A percentile compares a stretch with the other conserved stretches of the same genome.
These are phyloP conservation scores for Aspergillus thermomutatus DNA, from an alignment of 2,329 filamentous ascomycete species.

Conservation along the genomic window DNA sequence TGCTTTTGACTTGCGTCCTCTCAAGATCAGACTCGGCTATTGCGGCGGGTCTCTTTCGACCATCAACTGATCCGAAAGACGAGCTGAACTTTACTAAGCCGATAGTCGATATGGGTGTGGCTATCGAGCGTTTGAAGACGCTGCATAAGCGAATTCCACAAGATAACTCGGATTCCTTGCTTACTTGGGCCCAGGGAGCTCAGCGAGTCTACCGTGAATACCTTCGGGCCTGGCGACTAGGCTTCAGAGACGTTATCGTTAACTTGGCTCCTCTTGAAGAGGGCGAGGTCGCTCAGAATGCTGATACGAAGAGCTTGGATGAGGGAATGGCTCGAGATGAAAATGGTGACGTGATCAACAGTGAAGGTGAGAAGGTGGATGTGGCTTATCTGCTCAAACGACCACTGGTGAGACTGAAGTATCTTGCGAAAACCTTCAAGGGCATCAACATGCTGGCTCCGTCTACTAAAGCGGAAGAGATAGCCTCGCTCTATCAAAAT, in stretches of 20 bases:
- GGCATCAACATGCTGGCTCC: constrained; percentile 46
- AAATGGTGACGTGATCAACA: constrained; percentile 61
- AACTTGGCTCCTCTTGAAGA: constrained; percentile 78
- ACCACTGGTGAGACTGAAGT: constrained; percentile 82
- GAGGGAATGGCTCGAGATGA: constrained; percentile 56
- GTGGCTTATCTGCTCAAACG: constrained; percentile 90
- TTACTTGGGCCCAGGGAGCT: constrained; percentile 77
- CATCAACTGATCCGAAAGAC: constrained; percentile 51
- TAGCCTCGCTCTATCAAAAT: constrained; percentile 63
- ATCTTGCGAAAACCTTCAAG: constrained; percentile 79
- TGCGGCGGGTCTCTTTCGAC: constrained; percentile 65
- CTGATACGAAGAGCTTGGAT: constrained; percentile 50
- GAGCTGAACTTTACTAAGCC: constrained; percentile 71
- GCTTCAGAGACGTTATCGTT: constrained; percentile 91
- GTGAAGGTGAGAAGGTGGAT: constrained; percentile 83
- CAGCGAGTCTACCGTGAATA: constrained; percentile 81
- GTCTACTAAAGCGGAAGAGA: constrained; percentile 53
- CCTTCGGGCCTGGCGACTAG: constrained; percentile 81
- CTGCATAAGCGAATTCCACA: constrained; percentile 78
- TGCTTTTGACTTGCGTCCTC: constrained; percentile 80
- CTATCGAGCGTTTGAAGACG: constrained; percentile 76
- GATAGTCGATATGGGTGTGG: constrained; percentile 90
- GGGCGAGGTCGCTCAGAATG: constrained; percentile 48
- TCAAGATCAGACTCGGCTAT: constrained; percentile 64
- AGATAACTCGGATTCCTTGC: constrained; percentile 66